Conservation (phyloP, 257 asterid genomes). For the Nicotiana benthamiana region DNA sequence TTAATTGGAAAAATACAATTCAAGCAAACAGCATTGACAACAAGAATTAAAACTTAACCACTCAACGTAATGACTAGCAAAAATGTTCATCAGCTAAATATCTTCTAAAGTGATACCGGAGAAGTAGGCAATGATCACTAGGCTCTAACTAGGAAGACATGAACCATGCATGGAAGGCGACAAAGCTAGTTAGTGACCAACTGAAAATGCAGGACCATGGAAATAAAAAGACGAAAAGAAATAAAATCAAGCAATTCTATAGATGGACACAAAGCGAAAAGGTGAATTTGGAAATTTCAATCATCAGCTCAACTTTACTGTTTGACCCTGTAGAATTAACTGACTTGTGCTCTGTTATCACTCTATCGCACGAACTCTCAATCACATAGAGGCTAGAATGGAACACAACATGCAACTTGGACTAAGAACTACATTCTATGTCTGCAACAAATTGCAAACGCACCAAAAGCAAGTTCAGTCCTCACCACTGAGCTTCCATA, state of each 20-base stretch:
- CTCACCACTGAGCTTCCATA: slow-evolving; percentile 34
- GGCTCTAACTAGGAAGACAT: not conserved
- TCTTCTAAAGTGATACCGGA: not conserved
- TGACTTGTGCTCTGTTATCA: not conserved
- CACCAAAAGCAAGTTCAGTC: slow-evolving; percentile 17
- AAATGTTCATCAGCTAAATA: not conserved
- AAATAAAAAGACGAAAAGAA: not conserved
- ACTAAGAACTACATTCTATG: not conserved
- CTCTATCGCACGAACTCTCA: not conserved
- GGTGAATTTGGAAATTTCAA: not conserved
- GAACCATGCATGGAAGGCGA: not conserved
- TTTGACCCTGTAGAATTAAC: not conserved
- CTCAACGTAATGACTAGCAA: not conserved
- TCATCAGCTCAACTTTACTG: not conserved
- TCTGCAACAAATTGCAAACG: not conserved
- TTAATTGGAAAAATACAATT: slow-evolving; percentile 26
- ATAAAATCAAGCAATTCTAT: not conserved
- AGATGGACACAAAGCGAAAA: not conserved
- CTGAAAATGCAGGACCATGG: not conserved
- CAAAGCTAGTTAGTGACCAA: not conserved
- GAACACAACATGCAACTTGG: not conserved
- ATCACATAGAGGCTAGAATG: not conserved
- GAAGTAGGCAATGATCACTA: not conserved
- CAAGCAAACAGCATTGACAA: slow-evolving; percentile 11
- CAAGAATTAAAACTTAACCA: slow-evolving; percentile 1